Percentiles rank a stretch among this genome's conserved stretches.
Evolutionary conservation across 2,329 filamentous ascomycete species (phyloP).

Genomic region (Cladophialophora chaetospira): DNA sequence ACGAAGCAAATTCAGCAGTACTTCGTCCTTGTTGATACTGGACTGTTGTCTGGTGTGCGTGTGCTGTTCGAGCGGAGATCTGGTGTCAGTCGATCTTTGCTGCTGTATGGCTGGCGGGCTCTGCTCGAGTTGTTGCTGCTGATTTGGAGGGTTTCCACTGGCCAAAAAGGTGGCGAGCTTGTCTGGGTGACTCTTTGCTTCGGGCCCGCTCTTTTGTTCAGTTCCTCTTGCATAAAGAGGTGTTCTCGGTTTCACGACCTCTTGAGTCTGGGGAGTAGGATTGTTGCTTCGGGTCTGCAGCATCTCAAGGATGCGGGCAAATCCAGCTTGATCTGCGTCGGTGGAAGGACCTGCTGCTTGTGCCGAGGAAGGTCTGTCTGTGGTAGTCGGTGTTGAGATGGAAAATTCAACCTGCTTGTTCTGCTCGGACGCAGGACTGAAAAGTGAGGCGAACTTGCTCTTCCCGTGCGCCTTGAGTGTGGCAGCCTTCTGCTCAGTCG

Average conservation of each 20-base stretch:
- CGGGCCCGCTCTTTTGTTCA: slow-evolving; percentile 35
- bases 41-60: slow-evolving; percentile 27
- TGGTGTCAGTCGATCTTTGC: slow-evolving; percentile 23
- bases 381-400: slow-evolving; percentile 34
- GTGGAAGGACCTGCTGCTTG: slow-evolving; percentile 37
- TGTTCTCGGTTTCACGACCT: slow-evolving; percentile 37
- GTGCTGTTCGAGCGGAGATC: slow-evolving; percentile 20
- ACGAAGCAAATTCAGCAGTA: slow-evolving; percentile 30
- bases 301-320: slow-evolving; percentile 79
- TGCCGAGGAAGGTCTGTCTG: slow-evolving; percentile 40
- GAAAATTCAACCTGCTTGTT: slow-evolving; percentile 33
- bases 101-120: slow-evolving; percentile 2
- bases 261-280: slow-evolving; percentile 45
- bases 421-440: slow-evolving; percentile 52
- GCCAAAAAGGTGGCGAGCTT: slow-evolving; percentile 15
- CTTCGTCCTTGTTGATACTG: slow-evolving; percentile 30
- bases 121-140: not conserved
- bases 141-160: slow-evolving; percentile 4
- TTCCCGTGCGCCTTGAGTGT: slow-evolving; percentile 64
- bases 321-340: slow-evolving; percentile 80
- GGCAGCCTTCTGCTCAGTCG: slow-evolving; percentile 44
- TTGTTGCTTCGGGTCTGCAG: slow-evolving; percentile 61
- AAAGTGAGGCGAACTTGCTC: slow-evolving; percentile 85
- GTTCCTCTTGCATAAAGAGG: slow-evolving; percentile 41
- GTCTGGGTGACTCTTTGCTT: slow-evolving; percentile 8